Evolutionary conservation across 169 alveolate species (phyloP), one percentile per base, ranked within the genome.

Genomic region (Plasmodium cynomolgi): DNA sequence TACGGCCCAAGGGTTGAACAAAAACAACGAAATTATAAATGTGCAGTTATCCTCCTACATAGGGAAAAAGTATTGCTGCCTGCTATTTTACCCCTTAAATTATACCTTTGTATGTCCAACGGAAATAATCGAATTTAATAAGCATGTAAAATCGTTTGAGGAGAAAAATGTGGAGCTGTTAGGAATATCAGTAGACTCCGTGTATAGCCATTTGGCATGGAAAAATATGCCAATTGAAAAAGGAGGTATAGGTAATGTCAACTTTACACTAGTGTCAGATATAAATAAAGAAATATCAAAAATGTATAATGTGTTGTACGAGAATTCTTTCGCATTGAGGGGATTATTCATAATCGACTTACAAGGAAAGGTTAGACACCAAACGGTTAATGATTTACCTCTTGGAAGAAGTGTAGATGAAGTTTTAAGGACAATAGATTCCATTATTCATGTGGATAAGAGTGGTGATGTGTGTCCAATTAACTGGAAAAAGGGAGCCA

Each of bases 71-170:
- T 96, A 95, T 83, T 97, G 96, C 37, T 75, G 96, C 56, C 44
- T 96, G 56, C 84, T 96, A n/a, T 96, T 96, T 47, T 96, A 96
- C 90, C 98, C 98, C 11, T 83, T 96, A 92, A 97, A 96, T 83
- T 96, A 95, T 58, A 96, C 98, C 58, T 96, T 96, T 56, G 98
- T 96, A 26, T 96, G 98, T 50, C 98, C 98, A 26, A 93, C 98
- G 34, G 98, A 96, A 96, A 93, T 96, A 31, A 84, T 96, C 86
- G 97, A 96, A 47, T 96, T 96, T 44, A 93, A 96, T 44, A 96
- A 95, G 71, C 95, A 97, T 37, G 81, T 93, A 23, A 62, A 93
- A 39, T 95, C 93, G 26, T 96, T 96, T 91, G 96, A 96, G 75
- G 84, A 92, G 34, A 90, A 96, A 39, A 93, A 93, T 71, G 96